Evolutionary conservation across 345 rosid genomes (phyloP).

Genomic region (Populus deltoides): DNA sequence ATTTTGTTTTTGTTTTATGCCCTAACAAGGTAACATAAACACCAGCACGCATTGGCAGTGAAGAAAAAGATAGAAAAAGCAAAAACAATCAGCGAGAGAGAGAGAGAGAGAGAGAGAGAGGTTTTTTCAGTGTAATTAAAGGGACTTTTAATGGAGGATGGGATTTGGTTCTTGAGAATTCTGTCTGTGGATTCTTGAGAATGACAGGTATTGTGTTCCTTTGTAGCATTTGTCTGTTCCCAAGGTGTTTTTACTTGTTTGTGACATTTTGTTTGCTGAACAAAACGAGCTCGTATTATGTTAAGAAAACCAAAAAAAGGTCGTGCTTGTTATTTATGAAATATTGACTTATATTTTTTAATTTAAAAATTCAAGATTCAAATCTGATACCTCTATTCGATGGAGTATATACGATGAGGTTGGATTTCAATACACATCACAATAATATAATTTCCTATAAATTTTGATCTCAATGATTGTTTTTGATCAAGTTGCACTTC

Average conservation of each 20-base stretch:
- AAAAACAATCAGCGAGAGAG: background rate
- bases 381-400: too few relatives aligned
- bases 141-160: background rate
- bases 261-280: background rate
- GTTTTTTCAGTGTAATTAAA: background rate
- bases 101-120: background rate
- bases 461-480: too few relatives aligned
- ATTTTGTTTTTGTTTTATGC: background rate
- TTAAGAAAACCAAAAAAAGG: too few relatives aligned
- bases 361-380: background rate
- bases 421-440: too few relatives aligned
- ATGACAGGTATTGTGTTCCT: background rate
- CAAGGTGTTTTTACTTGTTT: background rate
- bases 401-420: too few relatives aligned
- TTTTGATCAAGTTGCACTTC: too few relatives aligned
- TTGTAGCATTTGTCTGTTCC: background rate
- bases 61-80: background rate
- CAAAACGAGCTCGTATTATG: background rate
- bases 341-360: background rate
- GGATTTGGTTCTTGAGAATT: background rate
- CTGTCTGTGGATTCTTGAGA: background rate
- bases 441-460: too few relatives aligned
- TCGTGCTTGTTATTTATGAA: background rate
- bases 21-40: background rate
- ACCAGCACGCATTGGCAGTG: background rate